phyloP scores from a whole-genome alignment of 768 basidiomycete genomes.

The Boletus huronensis region DNA sequence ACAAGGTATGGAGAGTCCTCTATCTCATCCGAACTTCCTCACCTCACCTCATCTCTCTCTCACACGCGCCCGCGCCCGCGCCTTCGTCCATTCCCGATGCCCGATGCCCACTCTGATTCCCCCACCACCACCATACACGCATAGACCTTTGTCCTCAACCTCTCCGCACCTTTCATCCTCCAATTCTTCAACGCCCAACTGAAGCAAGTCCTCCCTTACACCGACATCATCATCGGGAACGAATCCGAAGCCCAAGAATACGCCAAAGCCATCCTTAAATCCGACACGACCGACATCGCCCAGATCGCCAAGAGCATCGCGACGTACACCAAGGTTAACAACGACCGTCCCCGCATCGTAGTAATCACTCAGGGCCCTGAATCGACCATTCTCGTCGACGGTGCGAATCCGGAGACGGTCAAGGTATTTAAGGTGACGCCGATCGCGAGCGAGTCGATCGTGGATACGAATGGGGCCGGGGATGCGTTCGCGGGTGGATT shows the following conservation, averaged over 20 bases:
- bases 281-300: slow-evolving; percentile 61
- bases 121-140: neutral
- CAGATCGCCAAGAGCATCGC: slow-evolving; percentile 76
- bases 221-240: slow-evolving; percentile 93
- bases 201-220: slow-evolving; percentile 74
- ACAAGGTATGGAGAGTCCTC: slow-evolving; percentile 52
- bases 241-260: slow-evolving; percentile 91
- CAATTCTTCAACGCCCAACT: slow-evolving; percentile 88
- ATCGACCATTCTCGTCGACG: slow-evolving; percentile 71
- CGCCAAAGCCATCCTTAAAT: slow-evolving; percentile 67
- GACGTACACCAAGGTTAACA: slow-evolving; percentile 73
- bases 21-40: neutral
- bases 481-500: slow-evolving; percentile 98
- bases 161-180: slow-evolving; percentile 96
- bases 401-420: slow-evolving; percentile 46
- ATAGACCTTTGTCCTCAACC: slow-evolving; percentile 88
- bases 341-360: slow-evolving; percentile 75
- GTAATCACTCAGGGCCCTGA: slow-evolving; percentile 89
- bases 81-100: neutral
- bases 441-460: slow-evolving; percentile 62
- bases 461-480: slow-evolving; percentile 98
- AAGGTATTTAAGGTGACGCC: slow-evolving; percentile 57
- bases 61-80: neutral
- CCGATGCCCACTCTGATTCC: neutral
- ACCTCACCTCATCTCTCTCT: neutral